phyloP scores from a whole-genome alignment of 1,139 yeast species.

The Hyphopichia fennica region DNA sequence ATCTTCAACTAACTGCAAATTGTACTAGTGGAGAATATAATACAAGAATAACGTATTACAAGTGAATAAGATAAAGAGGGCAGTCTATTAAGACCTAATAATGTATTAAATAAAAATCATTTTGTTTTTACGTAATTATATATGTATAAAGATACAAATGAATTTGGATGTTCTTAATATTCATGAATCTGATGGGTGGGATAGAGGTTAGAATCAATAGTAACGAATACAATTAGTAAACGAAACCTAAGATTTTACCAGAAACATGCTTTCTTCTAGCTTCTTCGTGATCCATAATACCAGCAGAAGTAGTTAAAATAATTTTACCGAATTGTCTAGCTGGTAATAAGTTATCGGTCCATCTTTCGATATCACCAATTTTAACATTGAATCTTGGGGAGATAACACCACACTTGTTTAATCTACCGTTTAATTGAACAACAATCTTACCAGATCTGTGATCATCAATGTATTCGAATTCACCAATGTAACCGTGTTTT shows the following conservation, averaged over 20 bases:
- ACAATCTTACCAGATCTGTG: conserved; percentile 99
- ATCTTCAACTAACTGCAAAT: too few species aligned
- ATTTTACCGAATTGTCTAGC: conserved; percentile 99
- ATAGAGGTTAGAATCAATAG: background rate
- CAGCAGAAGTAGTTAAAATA: conserved; percentile 97
- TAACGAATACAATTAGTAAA: conserved; percentile 54
- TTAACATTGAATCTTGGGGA: conserved; percentile 98
- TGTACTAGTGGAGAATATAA: too few species aligned
- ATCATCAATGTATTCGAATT: conserved; percentile 97
- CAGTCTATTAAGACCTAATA: too few species aligned
- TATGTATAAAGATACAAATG: too few species aligned
- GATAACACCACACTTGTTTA: conserved; percentile 98
- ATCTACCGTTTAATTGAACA: conserved; percentile 95
- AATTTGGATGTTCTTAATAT: too few species aligned
- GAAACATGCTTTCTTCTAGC: conserved; percentile 99
- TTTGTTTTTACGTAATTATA: too few species aligned
- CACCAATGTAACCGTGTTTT: conserved; percentile 99
- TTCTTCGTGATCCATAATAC: conserved; percentile 99
- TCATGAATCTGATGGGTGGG: too few species aligned
- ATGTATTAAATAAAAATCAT: too few species aligned
- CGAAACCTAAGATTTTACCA: conserved; percentile 96
- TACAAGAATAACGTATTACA: too few species aligned
- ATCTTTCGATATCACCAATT: conserved; percentile 90
- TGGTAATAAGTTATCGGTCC: conserved; percentile 97
- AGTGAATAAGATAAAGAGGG: too few species aligned